phyloP scores from a whole-genome alignment of 2,329 filamentous ascomycete genomes.

The Microsporum canis region DNA sequence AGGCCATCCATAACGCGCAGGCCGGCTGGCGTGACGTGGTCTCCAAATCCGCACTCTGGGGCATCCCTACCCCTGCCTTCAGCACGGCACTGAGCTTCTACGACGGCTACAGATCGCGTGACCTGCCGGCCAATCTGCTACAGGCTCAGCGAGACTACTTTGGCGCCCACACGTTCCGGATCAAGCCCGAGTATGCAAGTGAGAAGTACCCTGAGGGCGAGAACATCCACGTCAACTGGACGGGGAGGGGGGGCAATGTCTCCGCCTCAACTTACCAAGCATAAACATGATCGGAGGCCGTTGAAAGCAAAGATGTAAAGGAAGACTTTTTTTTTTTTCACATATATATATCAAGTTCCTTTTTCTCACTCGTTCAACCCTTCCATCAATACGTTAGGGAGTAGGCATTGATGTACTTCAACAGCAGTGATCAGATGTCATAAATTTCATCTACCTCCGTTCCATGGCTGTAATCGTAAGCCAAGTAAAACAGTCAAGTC shows the following conservation, averaged over 20 bases:
- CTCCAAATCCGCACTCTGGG: conserved; percentile 80
- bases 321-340: background rate
- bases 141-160: conserved; percentile 99
- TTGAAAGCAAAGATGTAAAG: background rate
- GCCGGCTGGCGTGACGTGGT: conserved; percentile 84
- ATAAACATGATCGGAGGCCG: conserved; percentile 43
- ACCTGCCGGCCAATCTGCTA: conserved; percentile 94
- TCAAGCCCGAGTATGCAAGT: conserved; percentile 69
- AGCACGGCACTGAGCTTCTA: conserved; percentile 96
- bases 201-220: conserved; percentile 72
- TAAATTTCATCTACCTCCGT: too few relatives aligned
- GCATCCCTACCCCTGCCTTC: conserved; percentile 94
- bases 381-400: background rate
- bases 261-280: conserved; percentile 96
- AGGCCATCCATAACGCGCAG: conserved; percentile 95
- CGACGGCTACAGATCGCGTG: conserved; percentile 94
- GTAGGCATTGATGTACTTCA: background rate
- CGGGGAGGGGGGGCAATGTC: conserved; percentile 90
- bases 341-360: background rate
- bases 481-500: too few relatives aligned
- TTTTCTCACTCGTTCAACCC: background rate
- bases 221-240: conserved; percentile 99
- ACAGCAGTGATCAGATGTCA: too few relatives aligned
- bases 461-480: too few relatives aligned
- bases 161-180: conserved; percentile 79